Base-by-base conservation (phyloP, 208 protist genomes). In the Leptomonas pyrrhocoris region DNA sequence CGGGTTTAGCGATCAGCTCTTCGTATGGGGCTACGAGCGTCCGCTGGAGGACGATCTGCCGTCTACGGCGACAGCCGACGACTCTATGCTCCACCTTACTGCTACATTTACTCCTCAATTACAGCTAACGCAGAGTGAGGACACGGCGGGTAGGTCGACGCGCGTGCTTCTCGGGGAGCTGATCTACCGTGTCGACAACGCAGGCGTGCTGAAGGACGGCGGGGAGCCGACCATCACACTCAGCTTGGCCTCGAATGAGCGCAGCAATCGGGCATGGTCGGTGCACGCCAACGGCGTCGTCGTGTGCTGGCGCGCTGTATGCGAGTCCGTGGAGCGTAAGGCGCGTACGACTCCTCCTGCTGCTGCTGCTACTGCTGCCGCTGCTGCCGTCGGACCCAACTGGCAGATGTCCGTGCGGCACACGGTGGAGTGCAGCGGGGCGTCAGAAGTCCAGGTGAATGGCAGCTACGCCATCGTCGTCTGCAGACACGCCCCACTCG, bases 391-490 rank as follows among this genome's bases (percentile, higher is more conserved):
- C 43, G 54, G 70, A 25, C 46, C 58, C 43, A 61, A 71, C 16
- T 91, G 83, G 83, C 68, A 86, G 51, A 93, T 95, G 80, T 84
- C 84, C 1, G 27, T 84, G 25, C 79, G 80, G 27, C 80, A 84
- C 58, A 70, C 50, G 23, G 75, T 74, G 18, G 78, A 81, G 34
- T 90, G 86, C 61, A 66, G 54, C 27, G 89, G 89, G 11, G 81
- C 79, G 25, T 68, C 74, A 5, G 57, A 69, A 31, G 79, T 94
- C 27, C 77, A 89, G 56, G 74, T 89, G n/a, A 51, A 46, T 19
- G 78, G 76, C 15, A 68, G 42, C 30, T 78, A 67, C 50, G 83
- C 80, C 13, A 51, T 92, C n/a, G 84, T 91, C n/a, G 83, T 77
- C n/a, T 92, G 81, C 56, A 58, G 63, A 13, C 78, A 75, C 18